A percentile compares a stretch with the other conserved stretches of the same genome.
Evolutionary conservation across 176 grass and related monocot species (phyloP).

Genomic region (Bolboschoenus planiculmis): DNA sequence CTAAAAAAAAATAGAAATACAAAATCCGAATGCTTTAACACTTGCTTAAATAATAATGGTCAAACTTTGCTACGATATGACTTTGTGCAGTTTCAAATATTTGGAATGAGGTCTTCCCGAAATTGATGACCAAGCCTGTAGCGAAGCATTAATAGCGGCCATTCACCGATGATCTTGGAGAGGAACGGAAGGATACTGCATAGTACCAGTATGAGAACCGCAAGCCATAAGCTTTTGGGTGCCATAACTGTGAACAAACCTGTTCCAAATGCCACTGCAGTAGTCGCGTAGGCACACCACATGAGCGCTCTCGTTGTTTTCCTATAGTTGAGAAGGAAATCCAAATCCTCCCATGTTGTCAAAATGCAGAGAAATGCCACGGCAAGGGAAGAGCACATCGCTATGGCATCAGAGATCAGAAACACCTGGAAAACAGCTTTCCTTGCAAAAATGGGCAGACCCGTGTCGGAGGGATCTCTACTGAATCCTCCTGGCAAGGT

Average conservation of each 20-base stretch:
- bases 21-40: too few species aligned
- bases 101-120: neutral
- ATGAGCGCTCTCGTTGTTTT: conserved; percentile 2
- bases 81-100: neutral
- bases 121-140: neutral
- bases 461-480: neutral
- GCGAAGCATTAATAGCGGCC: neutral
- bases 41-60: too few species aligned
- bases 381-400: neutral
- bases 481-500: conserved; percentile 3
- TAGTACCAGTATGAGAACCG: neutral
- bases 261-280: neutral
- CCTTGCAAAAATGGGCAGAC: neutral
- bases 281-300: neutral
- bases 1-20: too few species aligned
- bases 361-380: neutral
- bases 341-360: neutral
- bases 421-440: neutral
- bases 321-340: neutral
- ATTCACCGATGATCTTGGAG: conserved; percentile 3
- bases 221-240: conserved; percentile 4
- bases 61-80: too few species aligned
- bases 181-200: neutral
- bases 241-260: neutral
- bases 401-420: neutral